Percentiles rank a stretch among this genome's conserved stretches.
Conservation (phyloP, 371 early-diverging fungal species). For the Cokeromyces recurvatus region DNA sequence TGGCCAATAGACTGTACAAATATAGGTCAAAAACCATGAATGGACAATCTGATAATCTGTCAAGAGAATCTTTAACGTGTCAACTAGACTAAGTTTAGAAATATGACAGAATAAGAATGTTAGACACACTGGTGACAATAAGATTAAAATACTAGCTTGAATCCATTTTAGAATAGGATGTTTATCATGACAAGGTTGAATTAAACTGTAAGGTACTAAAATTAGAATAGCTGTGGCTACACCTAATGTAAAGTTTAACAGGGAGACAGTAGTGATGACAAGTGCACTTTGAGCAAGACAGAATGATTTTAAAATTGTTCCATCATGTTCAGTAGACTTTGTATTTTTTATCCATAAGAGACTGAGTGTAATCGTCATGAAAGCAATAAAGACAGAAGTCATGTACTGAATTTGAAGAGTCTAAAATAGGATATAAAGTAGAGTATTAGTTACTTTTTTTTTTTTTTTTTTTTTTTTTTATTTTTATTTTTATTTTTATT, state of each 20-base stretch:
- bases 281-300: slow-evolving; percentile 65
- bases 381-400: slow-evolving; percentile 9
- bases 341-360: slow-evolving; percentile 14
- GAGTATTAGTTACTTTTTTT: neutral
- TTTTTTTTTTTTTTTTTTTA: neutral
- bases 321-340: slow-evolving; percentile 17
- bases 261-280: slow-evolving; percentile 69
- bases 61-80: slow-evolving; percentile 32
- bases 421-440: too few relatives aligned
- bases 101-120: slow-evolving; percentile 20
- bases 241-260: slow-evolving; percentile 82
- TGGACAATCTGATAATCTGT: slow-evolving; percentile 57
- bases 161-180: slow-evolving; percentile 15
- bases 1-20: slow-evolving; percentile 65
- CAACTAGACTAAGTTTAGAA: slow-evolving; percentile 18
- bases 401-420: slow-evolving; percentile 16
- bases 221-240: slow-evolving; percentile 65
- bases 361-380: slow-evolving; percentile 5
- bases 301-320: slow-evolving; percentile 66
- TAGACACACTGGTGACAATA: slow-evolving; percentile 53
- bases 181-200: slow-evolving; percentile 32
- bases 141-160: slow-evolving; percentile 33
- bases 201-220: slow-evolving; percentile 61
- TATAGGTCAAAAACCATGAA: slow-evolving; percentile 58
- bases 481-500: neutral